phyloP scores from a whole-genome alignment of 1,139 yeast genomes.

The Scheffersomyces parashehatae region DNA sequence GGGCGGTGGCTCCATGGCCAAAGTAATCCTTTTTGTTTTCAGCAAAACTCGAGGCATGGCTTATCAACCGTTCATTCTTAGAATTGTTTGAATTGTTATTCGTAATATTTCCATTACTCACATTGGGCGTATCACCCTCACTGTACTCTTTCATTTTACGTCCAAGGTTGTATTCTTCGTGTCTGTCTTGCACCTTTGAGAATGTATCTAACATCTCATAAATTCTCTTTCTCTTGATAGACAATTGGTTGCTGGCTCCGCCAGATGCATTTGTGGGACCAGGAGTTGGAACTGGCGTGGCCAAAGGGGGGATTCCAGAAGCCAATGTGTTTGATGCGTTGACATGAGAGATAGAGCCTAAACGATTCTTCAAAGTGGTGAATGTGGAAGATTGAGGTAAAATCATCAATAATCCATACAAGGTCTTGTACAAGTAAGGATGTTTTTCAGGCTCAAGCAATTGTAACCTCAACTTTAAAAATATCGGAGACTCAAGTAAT shows the following conservation, averaged over 20 bases:
- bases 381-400: slow-evolving; percentile 96
- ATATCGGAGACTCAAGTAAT: slow-evolving; percentile 78
- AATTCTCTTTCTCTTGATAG: slow-evolving; percentile 43
- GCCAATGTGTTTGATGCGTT: slow-evolving; percentile 17
- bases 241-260: slow-evolving; percentile 26
- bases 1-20: slow-evolving; percentile 13
- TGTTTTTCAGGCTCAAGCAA: slow-evolving; percentile 81
- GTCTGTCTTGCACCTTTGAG: slow-evolving; percentile 57
- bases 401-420: slow-evolving; percentile 91
- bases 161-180: slow-evolving; percentile 32
- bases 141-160: slow-evolving; percentile 8
- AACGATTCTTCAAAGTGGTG: slow-evolving; percentile 72
- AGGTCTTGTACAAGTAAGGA: slow-evolving; percentile 81
- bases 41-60: background rate
- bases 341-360: slow-evolving; percentile 48
- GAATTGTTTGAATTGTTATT: background rate
- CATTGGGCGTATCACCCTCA: background rate
- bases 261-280: slow-evolving; percentile 14
- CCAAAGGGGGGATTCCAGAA: slow-evolving; percentile 14
- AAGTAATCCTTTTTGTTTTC: background rate
- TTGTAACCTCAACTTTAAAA: slow-evolving; percentile 83
- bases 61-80: background rate
- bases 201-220: slow-evolving; percentile 64
- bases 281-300: slow-evolving; percentile 27
- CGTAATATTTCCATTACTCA: background rate